Base-by-base conservation (phyloP, 495 filamentous ascomycete genomes). In the Penicillium bovifimosum region DNA sequence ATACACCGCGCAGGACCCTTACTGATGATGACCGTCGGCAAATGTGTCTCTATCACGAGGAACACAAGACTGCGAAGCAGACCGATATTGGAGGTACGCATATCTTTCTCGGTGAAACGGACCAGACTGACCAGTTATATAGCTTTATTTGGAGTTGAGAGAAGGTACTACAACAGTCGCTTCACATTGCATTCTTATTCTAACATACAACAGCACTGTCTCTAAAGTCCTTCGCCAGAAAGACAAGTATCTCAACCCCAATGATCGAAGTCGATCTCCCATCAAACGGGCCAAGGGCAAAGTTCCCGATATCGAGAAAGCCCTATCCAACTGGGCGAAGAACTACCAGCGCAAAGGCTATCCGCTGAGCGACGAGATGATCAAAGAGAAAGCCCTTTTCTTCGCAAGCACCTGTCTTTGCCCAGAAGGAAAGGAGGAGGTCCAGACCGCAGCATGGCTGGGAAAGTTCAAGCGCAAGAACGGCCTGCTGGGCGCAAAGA, bases 401-500 rank as follows among this genome's bases (percentile, higher is more conserved):
- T 99, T 97, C 64, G 88, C 89, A 16, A 86, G 78, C 16, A 88
- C 86, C 20, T 82, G 85, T 27, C 85, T 86, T 24, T 83, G 79
- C 56, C 77, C 82, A 9, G 93, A 96, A 52, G 85, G 81, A 54
- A 86, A 90, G 47, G 75, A 85, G 45, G 89, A 91, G 66, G 78
- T 85, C 31, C 84, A 86, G 58, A 91, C 79, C 51, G 70, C 83
- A 6, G 81, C 77, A 53, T 96, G 91, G 91, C 77, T 99, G 45
- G 92, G 96, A 66, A 96, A 95, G 64, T 97, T 99, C 76, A 96
- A 96, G 75, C 82, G 87, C 54, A 96, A 92, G 68, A 89, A 97
- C 68, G 85, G 86, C 49, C 77, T 95, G 24, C 74, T 81, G 35
- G 79, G 80, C 18, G 77, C 83, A 0, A 80, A 78, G 56, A 81